Evolutionary conservation across 441 rosid genomes (phyloP).

Genomic region (Pelargonium australe): DNA sequence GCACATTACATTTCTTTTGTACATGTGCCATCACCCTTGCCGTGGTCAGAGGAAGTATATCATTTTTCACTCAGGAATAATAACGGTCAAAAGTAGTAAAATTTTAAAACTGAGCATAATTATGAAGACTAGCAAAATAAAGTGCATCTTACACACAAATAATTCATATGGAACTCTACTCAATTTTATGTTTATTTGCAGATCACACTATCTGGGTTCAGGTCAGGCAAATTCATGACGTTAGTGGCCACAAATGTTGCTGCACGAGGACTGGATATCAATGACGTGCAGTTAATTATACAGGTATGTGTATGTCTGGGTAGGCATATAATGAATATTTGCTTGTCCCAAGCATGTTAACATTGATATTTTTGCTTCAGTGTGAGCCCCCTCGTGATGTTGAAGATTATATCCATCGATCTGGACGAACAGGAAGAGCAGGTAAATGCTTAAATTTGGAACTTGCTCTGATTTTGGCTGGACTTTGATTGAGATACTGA

Average conservation of each 20-base stretch:
- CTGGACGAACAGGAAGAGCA: slow-evolving; percentile 97
- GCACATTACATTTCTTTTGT: neutral
- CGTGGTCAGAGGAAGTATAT: neutral
- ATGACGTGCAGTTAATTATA: slow-evolving; percentile 87
- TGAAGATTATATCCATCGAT: slow-evolving; percentile 90
- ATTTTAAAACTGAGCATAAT: neutral
- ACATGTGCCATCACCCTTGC: neutral
- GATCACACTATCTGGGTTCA: slow-evolving; percentile 84
- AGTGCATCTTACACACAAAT: neutral
- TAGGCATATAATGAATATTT: neutral
- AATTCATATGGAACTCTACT: too few relatives aligned
- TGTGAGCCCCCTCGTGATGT: slow-evolving; percentile 97
- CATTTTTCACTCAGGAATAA: neutral
- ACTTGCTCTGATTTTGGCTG: neutral
- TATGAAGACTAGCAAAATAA: neutral
- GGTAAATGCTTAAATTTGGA: slow-evolving; percentile 32
- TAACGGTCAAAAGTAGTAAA: neutral
- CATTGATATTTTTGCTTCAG: slow-evolving; percentile 29
- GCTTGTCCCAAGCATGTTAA: slow-evolving; percentile 13
- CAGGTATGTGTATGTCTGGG: slow-evolving; percentile 45
- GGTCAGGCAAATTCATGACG: slow-evolving; percentile 76
- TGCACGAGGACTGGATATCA: slow-evolving; percentile 94
- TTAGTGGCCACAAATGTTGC: slow-evolving; percentile 97
- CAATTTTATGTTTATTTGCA: slow-evolving; percentile 23
- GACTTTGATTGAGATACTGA: slow-evolving; percentile 20